These are phyloP conservation scores for Diospyros kaki DNA, from an alignment of 148 eudicot species.

Conservation along the genomic window DNA sequence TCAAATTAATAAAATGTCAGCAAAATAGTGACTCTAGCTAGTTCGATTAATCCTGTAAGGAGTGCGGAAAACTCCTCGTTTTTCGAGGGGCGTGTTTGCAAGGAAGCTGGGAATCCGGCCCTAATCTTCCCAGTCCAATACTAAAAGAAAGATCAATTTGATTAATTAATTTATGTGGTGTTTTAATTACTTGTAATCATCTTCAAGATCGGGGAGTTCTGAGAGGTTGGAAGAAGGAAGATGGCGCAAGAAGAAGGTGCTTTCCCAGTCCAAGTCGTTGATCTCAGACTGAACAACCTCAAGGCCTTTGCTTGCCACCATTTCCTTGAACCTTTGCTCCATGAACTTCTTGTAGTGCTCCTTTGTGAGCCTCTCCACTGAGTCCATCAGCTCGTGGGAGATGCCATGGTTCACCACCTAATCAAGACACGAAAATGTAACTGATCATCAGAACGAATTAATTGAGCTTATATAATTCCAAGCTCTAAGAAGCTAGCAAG, in stretches of 20 bases:
- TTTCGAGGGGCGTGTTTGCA: too few species aligned
- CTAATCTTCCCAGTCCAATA: too few species aligned
- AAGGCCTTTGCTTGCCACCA: constrained; percentile 68
- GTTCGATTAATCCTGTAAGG: too few species aligned
- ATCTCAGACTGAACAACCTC: constrained; percentile 58
- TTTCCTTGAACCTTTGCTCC: constrained; percentile 70
- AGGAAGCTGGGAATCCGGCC: too few species aligned
- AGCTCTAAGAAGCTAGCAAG: neutral
- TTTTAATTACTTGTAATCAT: constrained; percentile 46
- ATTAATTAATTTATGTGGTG: neutral
- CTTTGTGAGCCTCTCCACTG: constrained; percentile 63
- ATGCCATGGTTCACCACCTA: constrained; percentile 60
- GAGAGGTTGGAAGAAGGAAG: constrained; percentile 70
- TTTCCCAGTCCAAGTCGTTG: constrained; percentile 84
- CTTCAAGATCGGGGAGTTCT: constrained; percentile 64
- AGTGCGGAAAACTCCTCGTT: too few species aligned
- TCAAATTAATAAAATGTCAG: neutral
- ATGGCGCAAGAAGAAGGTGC: constrained; percentile 75
- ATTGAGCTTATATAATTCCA: neutral
- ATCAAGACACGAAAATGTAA: neutral
- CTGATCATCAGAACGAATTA: neutral
- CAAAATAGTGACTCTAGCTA: too few species aligned
- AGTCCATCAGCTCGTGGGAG: constrained; percentile 48
- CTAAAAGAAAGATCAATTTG: too few species aligned
- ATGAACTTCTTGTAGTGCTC: constrained; percentile 60